Percentiles rank a stretch among this genome's conserved stretches.
phyloP scores from a whole-genome alignment of 2,329 filamentous ascomycete genomes.

The Claviceps sp. region DNA sequence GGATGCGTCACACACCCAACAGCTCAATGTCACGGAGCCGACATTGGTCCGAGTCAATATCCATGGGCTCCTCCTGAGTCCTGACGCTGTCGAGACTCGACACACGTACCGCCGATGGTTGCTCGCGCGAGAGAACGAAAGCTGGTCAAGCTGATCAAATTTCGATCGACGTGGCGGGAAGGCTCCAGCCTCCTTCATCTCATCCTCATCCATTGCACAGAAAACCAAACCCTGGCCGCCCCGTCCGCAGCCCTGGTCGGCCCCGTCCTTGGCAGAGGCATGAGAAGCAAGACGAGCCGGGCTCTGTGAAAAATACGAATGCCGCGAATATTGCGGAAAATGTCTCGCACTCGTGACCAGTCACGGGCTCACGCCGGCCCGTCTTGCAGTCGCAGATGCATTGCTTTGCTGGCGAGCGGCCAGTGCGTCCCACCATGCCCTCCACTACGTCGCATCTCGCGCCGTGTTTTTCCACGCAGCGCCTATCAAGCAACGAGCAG shows the following conservation, averaged over 20 bases:
- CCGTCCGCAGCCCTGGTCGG: background rate
- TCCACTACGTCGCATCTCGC: slow-evolving; percentile 20
- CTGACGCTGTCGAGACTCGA: too few relatives aligned
- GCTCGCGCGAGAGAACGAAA: too few relatives aligned
- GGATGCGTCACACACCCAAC: background rate
- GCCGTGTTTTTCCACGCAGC: slow-evolving; percentile 13
- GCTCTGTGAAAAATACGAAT: too few relatives aligned
- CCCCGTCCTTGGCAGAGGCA: background rate
- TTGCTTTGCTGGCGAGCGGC: slow-evolving; percentile 32
- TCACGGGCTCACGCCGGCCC: background rate
- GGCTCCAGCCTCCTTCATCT: too few relatives aligned
- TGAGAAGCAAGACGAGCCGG: too few relatives aligned
- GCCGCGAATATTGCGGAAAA: background rate
- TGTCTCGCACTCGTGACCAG: background rate
- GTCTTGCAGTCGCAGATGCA: slow-evolving; percentile 17
- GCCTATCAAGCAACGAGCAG: slow-evolving; percentile 23
- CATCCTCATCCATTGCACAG: too few relatives aligned
- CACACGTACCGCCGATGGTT: too few relatives aligned
- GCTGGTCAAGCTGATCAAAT: too few relatives aligned
- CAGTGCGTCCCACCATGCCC: slow-evolving; percentile 17
- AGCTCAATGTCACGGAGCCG: background rate
- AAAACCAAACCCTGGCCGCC: background rate
- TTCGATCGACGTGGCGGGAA: too few relatives aligned
- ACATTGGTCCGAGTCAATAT: too few relatives aligned
- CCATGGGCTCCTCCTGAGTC: too few relatives aligned